A percentile compares a stretch with the other conserved stretches of the same genome.
Conservation (phyloP, 176 grass and related monocot genomes). For the Zea luxurians region DNA sequence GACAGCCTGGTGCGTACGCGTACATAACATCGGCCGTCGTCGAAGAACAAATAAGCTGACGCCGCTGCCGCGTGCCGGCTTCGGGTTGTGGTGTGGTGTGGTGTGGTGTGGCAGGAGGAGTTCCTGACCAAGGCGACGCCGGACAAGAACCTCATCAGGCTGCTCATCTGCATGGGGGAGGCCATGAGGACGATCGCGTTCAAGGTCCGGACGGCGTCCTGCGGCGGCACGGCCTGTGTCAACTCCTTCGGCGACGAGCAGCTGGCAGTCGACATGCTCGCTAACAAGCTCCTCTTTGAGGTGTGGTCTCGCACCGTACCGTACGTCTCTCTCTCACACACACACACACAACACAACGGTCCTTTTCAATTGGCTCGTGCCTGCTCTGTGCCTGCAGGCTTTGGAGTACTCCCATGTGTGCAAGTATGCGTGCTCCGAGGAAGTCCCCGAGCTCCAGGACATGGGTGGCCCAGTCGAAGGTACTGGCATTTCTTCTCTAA, state of each 20-base stretch:
- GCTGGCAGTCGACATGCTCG: slow-evolving; percentile 92
- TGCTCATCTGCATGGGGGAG: slow-evolving; percentile 94
- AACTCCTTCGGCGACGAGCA: slow-evolving; percentile 97
- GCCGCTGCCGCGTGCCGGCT: no score
- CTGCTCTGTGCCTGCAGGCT: slow-evolving; percentile 39
- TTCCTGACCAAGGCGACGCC: slow-evolving; percentile 85
- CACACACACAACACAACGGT: no score
- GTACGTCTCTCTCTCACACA: background rate
- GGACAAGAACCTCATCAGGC: slow-evolving; percentile 89
- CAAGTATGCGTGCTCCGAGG: slow-evolving; percentile 99
- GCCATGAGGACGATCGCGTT: slow-evolving; percentile 92
- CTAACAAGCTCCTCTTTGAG: slow-evolving; percentile 89
- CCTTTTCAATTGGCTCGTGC: background rate
- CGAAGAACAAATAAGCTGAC: background rate
- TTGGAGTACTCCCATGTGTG: slow-evolving; percentile 90
- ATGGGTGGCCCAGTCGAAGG: slow-evolving; percentile 94
- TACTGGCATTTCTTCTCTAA: slow-evolving; percentile 27
- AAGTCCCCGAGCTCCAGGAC: slow-evolving; percentile 91
- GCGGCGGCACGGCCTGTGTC: slow-evolving; percentile 83
- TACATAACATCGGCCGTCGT: no score
- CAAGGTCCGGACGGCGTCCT: slow-evolving; percentile 92
- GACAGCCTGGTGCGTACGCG: slow-evolving; percentile 63
- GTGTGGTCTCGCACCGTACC: slow-evolving; percentile 18
- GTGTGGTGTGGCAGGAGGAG: slow-evolving; percentile 61
- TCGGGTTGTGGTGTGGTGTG: background rate